These are phyloP conservation scores for Tagetes patula DNA, from an alignment of 129 eudicot species.

Conservation along the genomic window DNA sequence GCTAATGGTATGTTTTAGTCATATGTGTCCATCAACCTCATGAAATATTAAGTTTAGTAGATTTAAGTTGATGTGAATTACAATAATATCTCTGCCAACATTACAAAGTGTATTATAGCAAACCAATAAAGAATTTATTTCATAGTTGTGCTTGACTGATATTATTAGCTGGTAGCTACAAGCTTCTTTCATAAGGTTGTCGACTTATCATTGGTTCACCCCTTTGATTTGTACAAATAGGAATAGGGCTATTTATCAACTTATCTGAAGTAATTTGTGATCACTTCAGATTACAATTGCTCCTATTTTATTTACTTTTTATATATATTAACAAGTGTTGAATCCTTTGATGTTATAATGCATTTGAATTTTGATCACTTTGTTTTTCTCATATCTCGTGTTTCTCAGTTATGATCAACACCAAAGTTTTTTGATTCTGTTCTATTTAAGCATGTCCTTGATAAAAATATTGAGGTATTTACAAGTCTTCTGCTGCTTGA, in stretches of 20 bases:
- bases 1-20: constrained; percentile 59
- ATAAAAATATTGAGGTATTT: not conserved
- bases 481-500: constrained; percentile 23
- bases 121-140: not conserved
- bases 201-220: not conserved
- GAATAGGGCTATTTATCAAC: not conserved
- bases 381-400: not conserved
- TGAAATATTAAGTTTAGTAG: not conserved
- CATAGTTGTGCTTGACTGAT: not conserved
- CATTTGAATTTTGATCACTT: constrained; percentile 17
- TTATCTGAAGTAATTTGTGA: not conserved
- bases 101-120: not conserved
- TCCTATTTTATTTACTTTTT: not conserved
- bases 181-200: not conserved
- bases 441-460: constrained; percentile 7
- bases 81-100: constrained; percentile 4
- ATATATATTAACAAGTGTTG: not conserved
- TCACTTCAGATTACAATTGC: not conserved
- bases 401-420: not conserved
- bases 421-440: not conserved
- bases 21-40: not conserved
- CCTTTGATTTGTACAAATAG: not conserved
- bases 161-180: not conserved
- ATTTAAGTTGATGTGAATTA: constrained; percentile 12
- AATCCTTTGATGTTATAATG: not conserved